Percentiles rank a stretch among this genome's conserved stretches.
These are phyloP conservation scores for Fagopyrum tataricum DNA, from an alignment of 148 eudicot species.

Conservation along the genomic window DNA sequence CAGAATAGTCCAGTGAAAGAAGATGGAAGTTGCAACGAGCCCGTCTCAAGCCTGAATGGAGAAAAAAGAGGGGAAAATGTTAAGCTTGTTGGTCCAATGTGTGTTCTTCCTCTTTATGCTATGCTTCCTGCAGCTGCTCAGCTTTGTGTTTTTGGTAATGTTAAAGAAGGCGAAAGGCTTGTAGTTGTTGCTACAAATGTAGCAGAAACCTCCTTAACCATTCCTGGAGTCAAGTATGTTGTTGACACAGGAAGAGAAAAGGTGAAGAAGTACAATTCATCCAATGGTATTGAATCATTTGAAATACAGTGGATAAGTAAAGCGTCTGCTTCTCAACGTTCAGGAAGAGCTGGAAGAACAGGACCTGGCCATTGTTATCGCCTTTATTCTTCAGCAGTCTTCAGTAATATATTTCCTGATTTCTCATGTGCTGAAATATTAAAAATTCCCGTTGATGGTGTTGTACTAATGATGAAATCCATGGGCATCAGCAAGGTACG, in stretches of 20 bases:
- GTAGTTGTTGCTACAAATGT: conserved; percentile 92
- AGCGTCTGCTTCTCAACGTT: conserved; percentile 87
- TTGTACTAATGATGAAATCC: conserved; percentile 79
- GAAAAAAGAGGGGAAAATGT: conserved; percentile 21
- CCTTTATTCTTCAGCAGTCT: conserved; percentile 69
- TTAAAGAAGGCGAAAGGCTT: conserved; percentile 64
- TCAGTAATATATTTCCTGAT: conserved; percentile 44
- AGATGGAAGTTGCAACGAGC: conserved; percentile 18
- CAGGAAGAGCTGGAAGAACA: conserved; percentile 98
- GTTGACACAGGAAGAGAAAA: conserved; percentile 93
- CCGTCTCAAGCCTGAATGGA: conserved; percentile 9
- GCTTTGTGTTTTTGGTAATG: conserved; percentile 61
- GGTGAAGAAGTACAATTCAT: conserved; percentile 61
- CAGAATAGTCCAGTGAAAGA: conserved; percentile 13
- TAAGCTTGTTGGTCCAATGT: conserved; percentile 41
- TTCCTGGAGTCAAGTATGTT: conserved; percentile 87
- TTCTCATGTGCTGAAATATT: conserved; percentile 71
- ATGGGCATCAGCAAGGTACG: conserved; percentile 61
- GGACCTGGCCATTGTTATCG: conserved; percentile 94
- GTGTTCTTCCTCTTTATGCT: conserved; percentile 80
- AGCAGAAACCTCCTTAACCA: conserved; percentile 92
- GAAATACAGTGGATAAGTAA: conserved; percentile 90
- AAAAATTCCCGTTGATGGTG: conserved; percentile 83
- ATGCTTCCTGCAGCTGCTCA: conserved; percentile 89
- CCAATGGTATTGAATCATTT: conserved; percentile 84